A percentile compares a stretch with the other conserved stretches of the same genome.
Conservation (phyloP, 1,284 basidiomycete genomes). For the Dichomitus squalens region DNA sequence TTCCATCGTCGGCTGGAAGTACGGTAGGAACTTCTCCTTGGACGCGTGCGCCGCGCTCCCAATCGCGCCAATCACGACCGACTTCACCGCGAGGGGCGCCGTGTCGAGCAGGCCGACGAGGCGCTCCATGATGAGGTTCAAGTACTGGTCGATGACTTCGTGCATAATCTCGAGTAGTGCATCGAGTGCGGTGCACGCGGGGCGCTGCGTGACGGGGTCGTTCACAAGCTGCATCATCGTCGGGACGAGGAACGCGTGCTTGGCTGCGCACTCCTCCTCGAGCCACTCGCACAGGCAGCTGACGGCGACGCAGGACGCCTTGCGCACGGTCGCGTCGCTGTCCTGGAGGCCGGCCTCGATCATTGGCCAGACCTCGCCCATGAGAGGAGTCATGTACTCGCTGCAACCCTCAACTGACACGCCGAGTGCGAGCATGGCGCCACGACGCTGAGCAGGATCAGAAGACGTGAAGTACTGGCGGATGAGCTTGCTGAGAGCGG, state of each 20-base stretch:
- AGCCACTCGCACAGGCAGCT: constrained; percentile 99
- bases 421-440: constrained; percentile 95
- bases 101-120: constrained; percentile 88
- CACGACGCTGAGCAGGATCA: constrained; percentile 83
- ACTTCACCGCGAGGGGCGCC: constrained; percentile 87
- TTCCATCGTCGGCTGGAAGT: constrained; percentile 93
- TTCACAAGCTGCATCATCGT: constrained; percentile 91
- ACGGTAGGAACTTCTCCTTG: constrained; percentile 89
- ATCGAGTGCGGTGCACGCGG: constrained; percentile 96
- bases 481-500: constrained; percentile 83
- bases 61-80: constrained; percentile 97
- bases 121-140: constrained; percentile 94
- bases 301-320: constrained; percentile 93
- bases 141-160: constrained; percentile 89
- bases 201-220: constrained; percentile 85
- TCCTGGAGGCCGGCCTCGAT: constrained; percentile 92
- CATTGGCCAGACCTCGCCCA: constrained; percentile 93
- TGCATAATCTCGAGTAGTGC: constrained; percentile 95
- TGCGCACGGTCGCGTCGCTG: constrained; percentile 83
- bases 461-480: constrained; percentile 81
- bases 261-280: constrained; percentile 88
- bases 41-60: constrained; percentile 99
- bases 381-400: constrained; percentile 96
- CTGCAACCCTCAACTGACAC: constrained; percentile 98
- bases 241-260: constrained; percentile 89